phyloP scores from a whole-genome alignment of 2,329 filamentous ascomycete species.

The Colletotrichum agaves region DNA sequence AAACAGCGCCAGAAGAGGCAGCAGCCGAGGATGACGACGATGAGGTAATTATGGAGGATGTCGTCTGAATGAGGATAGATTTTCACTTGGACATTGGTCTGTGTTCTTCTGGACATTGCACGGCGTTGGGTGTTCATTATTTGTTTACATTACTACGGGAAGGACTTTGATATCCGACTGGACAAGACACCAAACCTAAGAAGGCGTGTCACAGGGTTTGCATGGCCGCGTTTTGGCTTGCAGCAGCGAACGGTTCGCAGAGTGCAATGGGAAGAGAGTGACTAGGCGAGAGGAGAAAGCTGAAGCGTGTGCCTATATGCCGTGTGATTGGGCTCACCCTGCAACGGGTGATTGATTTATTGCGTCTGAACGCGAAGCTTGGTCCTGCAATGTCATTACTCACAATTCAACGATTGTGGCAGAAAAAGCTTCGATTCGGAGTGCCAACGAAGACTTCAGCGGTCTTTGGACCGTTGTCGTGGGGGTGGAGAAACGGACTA shows the following conservation, averaged over 20 bases:
- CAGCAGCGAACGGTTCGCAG: neutral
- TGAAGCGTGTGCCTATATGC: too few species aligned
- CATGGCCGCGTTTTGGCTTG: slow-evolving; percentile 5
- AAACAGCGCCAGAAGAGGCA: slow-evolving; percentile 60
- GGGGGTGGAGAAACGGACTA: slow-evolving; percentile 20
- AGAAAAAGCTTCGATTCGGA: too few species aligned
- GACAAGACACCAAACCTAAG: slow-evolving; percentile 19
- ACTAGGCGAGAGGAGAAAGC: too few species aligned
- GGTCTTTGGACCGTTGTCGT: neutral
- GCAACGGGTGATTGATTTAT: too few species aligned
- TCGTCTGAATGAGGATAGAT: slow-evolving; percentile 50
- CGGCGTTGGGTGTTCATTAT: slow-evolving; percentile 21
- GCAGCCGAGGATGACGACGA: slow-evolving; percentile 72
- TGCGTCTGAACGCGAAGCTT: too few species aligned
- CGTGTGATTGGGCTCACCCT: too few species aligned
- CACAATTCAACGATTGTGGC: too few species aligned
- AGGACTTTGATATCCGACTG: slow-evolving; percentile 26
- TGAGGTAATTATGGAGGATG: slow-evolving; percentile 82
- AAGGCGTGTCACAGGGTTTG: slow-evolving; percentile 1
- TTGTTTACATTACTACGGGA: neutral
- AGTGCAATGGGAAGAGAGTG: too few species aligned
- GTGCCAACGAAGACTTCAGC: too few species aligned
- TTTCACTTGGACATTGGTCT: neutral
- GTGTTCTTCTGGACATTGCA: slow-evolving; percentile 16
- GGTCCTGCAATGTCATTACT: too few species aligned